Evolutionary conservation across 108 stramenopile species (phyloP).

Genomic region (Craspedostauros australis): DNA sequence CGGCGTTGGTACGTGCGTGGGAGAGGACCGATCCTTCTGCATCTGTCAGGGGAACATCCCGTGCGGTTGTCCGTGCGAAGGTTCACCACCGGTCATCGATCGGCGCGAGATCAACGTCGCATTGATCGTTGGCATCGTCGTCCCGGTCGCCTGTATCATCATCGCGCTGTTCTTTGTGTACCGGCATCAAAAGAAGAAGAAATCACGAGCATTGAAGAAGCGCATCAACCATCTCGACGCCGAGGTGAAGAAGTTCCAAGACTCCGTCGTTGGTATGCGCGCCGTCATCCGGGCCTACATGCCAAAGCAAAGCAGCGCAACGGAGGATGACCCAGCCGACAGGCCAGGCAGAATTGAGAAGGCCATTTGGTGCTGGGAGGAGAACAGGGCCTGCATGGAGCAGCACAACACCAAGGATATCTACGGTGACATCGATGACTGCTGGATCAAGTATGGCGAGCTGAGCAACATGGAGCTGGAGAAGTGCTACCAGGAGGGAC

Average conservation of each 20-base stretch:
- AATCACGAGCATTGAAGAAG: slow-evolving; percentile 1
- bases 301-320: too few species aligned
- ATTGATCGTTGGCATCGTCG: background rate
- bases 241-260: slow-evolving; percentile 7
- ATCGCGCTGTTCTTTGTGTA: slow-evolving; percentile 1
- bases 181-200: slow-evolving; percentile 6
- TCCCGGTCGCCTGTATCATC: background rate
- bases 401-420: background rate
- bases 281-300: background rate
- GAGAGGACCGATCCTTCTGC: background rate
- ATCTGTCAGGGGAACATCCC: slow-evolving; percentile 1
- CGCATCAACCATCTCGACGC: slow-evolving; percentile 1
- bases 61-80: slow-evolving; percentile 3
- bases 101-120: background rate
- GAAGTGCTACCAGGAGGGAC: background rate
- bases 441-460: slow-evolving; percentile 8
- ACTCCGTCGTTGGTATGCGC: slow-evolving; percentile 15
- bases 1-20: slow-evolving; percentile 1
- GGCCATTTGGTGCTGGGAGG: slow-evolving; percentile 9
- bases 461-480: background rate
- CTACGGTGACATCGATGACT: background rate
- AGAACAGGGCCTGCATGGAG: background rate
- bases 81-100: background rate
- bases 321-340: too few species aligned
- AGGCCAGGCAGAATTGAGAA: too few species aligned